A percentile compares a stretch with the other conserved stretches of the same genome.
phyloP scores from a whole-genome alignment of 176 grass and related monocot genomes.

The Aegilops tauschii region DNA sequence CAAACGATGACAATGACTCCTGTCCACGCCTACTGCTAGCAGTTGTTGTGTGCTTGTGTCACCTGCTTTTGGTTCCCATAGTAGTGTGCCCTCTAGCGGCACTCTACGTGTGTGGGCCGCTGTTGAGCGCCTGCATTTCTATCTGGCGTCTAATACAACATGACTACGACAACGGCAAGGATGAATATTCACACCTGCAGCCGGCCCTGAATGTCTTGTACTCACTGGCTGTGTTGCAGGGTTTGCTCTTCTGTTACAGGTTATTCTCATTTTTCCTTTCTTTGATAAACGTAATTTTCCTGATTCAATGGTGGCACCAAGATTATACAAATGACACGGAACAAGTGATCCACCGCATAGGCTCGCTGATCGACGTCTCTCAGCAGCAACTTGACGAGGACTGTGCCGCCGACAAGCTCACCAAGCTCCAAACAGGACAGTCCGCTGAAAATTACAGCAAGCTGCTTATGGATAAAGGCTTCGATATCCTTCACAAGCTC shows the following conservation, averaged over 20 bases:
- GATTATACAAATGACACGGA: too few relatives aligned
- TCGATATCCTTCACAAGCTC: not conserved
- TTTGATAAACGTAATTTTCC: too few relatives aligned
- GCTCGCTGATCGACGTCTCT: not conserved
- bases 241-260: not conserved
- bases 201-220: not conserved
- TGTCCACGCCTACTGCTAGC: too few relatives aligned
- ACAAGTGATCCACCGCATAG: not conserved
- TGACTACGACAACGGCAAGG: not conserved
- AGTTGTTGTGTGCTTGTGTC: not conserved
- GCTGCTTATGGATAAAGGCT: not conserved
- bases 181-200: not conserved
- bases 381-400: too few relatives aligned
- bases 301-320: too few relatives aligned
- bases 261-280: not conserved
- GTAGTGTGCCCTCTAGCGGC: not conserved
- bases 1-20: too few relatives aligned
- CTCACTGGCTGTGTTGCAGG: not conserved
- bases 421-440: too few relatives aligned
- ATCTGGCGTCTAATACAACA: slow-evolving; percentile 17
- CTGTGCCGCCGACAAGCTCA: too few relatives aligned
- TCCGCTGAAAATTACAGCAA: not conserved
- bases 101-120: not conserved
- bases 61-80: not conserved
- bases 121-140: not conserved